A percentile compares a stretch with the other conserved stretches of the same genome.
These are phyloP conservation scores for Colletotrichum incanum DNA, from an alignment of 2,329 filamentous ascomycete genomes.

Conservation along the genomic window DNA sequence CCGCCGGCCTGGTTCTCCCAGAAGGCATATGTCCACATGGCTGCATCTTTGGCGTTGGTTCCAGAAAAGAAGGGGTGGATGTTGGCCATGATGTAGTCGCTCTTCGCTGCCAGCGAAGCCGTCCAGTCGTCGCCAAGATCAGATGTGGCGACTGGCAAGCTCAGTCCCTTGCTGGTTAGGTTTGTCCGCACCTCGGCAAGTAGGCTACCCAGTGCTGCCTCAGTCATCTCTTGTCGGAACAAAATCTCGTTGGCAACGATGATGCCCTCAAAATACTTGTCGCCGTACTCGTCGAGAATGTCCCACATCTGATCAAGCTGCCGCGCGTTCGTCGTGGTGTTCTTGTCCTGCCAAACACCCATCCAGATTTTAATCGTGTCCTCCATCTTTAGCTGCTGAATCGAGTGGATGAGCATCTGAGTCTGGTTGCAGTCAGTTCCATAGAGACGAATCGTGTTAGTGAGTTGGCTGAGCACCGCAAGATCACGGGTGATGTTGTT, in stretches of 20 bases:
- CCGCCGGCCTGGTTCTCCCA: conserved; percentile 80
- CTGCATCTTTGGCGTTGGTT: conserved; percentile 76
- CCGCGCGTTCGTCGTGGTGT: conserved; percentile 85
- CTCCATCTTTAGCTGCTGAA: conserved; percentile 80
- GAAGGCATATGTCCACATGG: conserved; percentile 87
- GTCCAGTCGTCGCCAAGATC: conserved; percentile 94
- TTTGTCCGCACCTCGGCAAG: conserved; percentile 81
- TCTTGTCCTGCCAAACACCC: conserved; percentile 92
- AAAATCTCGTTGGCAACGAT: conserved; percentile 88
- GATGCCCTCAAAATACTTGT: conserved; percentile 82
- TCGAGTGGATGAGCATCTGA: conserved; percentile 89
- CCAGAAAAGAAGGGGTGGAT: conserved; percentile 97
- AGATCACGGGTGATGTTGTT: conserved; percentile 96
- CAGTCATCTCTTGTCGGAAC: conserved; percentile 82
- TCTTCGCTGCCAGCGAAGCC: conserved; percentile 74
- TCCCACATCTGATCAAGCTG: conserved; percentile 89
- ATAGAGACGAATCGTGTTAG: conserved; percentile 89
- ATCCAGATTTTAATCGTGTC: conserved; percentile 89
- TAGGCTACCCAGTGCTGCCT: conserved; percentile 73
- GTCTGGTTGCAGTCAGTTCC: conserved; percentile 99
- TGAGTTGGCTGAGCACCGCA: conserved; percentile 90
- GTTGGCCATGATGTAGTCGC: conserved; percentile 95
- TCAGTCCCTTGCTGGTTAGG: conserved; percentile 75
- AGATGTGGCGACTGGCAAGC: conserved; percentile 85
- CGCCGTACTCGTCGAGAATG: conserved; percentile 80